These are phyloP conservation scores for Dipteronia dyeriana DNA, from an alignment of 345 rosid species.

Conservation along the genomic window DNA sequence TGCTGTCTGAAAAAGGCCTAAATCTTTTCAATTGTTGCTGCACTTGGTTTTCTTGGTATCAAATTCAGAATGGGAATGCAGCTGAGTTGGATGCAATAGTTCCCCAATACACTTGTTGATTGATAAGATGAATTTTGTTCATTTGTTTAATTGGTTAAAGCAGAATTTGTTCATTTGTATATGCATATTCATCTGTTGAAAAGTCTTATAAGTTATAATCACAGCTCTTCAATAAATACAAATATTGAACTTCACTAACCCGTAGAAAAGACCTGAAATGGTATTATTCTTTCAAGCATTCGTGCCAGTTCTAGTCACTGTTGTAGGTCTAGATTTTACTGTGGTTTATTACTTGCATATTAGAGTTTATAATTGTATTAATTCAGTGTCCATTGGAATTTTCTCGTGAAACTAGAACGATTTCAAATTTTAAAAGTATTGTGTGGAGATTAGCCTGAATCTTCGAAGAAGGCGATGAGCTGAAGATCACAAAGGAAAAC, in stretches of 20 bases:
- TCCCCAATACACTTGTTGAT: background rate
- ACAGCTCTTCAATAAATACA: background rate
- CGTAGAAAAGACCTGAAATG: background rate
- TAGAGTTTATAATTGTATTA: background rate
- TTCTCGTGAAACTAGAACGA: background rate
- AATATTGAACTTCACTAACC: too few relatives aligned
- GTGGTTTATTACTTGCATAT: background rate
- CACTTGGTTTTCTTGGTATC: background rate
- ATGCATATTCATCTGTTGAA: background rate
- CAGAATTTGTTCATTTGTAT: too few relatives aligned
- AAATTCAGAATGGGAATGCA: background rate
- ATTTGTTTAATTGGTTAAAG: slow-evolving; percentile 5
- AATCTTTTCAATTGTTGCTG: background rate
- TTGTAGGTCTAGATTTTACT: background rate
- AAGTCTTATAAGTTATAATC: background rate
- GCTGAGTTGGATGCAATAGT: background rate
- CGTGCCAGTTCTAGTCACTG: background rate
- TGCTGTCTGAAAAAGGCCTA: background rate
- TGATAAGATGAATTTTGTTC: background rate
- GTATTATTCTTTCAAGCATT: background rate
- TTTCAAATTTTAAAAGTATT: background rate
- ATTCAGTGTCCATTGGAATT: background rate
- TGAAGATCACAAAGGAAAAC: background rate
- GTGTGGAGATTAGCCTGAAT: background rate
- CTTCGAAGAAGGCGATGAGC: background rate